Conservation (phyloP, 2,329 filamentous ascomycete genomes). For the Neonectria ditissima region DNA sequence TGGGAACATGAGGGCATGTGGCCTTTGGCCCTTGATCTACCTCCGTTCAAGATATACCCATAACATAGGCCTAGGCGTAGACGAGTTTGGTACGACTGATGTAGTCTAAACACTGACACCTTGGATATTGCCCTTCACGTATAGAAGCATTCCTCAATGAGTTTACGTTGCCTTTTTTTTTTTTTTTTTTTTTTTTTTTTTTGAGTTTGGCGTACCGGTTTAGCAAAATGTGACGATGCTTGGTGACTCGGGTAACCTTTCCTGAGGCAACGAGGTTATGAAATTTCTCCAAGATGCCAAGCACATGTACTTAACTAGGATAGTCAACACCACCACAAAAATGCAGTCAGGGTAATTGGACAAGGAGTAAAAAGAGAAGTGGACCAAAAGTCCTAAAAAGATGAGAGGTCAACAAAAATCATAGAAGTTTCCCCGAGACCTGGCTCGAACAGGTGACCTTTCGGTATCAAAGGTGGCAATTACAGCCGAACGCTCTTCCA, state of each 20-base stretch:
- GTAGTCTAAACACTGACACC: constrained; percentile 37
- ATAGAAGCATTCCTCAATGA: not conserved
- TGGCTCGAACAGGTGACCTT: constrained; percentile 37
- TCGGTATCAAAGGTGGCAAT: constrained; percentile 26
- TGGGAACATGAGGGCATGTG: constrained; percentile 27
- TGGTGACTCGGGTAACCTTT: too few relatives aligned
- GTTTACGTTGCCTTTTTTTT: not conserved
- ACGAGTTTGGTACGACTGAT: constrained; percentile 39
- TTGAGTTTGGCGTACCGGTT: not conserved
- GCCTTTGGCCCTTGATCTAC: constrained; percentile 30
- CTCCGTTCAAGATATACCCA: constrained; percentile 53
- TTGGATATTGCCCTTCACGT: constrained; percentile 8
- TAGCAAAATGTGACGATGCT: too few relatives aligned
- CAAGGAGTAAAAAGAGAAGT: not conserved
- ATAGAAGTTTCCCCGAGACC: constrained; percentile 25
- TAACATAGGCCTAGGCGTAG: constrained; percentile 50
- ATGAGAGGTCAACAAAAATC: not conserved
- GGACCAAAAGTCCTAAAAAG: not conserved
- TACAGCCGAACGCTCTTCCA: constrained; percentile 36
- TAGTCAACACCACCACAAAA: not conserved
- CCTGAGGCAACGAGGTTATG: not conserved
- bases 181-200: not conserved
- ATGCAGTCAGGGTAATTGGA: not conserved
- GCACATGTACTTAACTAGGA: not conserved
- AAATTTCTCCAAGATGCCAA: not conserved